Evolutionary conservation across 306 rosid species (phyloP).

Genomic region (Trichosanthes cucumerina): DNA sequence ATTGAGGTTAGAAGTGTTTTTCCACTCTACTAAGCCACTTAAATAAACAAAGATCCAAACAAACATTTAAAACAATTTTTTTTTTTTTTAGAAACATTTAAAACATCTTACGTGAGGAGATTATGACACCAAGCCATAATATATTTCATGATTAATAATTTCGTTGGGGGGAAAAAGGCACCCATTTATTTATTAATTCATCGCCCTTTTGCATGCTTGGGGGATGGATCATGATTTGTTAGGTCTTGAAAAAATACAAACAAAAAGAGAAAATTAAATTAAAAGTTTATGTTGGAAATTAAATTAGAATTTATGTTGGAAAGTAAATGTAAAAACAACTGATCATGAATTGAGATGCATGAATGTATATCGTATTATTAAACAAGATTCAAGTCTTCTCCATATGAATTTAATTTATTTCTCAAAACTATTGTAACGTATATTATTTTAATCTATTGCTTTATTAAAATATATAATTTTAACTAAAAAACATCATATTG

Average conservation of each 20-base stretch:
- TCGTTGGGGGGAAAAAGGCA: neutral
- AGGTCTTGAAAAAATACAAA: neutral
- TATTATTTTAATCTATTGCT: too few species aligned
- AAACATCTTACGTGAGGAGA: neutral
- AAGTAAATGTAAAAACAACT: too few species aligned
- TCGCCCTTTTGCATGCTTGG: neutral
- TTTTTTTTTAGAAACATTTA: too few species aligned
- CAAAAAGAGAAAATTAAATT: neutral
- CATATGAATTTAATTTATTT: too few species aligned
- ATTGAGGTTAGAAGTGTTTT: neutral
- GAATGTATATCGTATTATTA: too few species aligned
- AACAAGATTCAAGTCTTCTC: neutral
- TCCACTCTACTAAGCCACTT: neutral
- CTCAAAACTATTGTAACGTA: too few species aligned
- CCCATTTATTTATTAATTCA: neutral
- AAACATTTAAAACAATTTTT: neutral
- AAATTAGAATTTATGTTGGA: neutral
- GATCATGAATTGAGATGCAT: too few species aligned
- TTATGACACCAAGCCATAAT: neutral
- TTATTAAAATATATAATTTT: too few species aligned
- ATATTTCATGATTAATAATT: neutral
- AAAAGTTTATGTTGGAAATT: too few species aligned
- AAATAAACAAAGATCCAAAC: neutral
- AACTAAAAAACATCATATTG: too few species aligned
- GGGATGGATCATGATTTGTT: neutral